A percentile compares a stretch with the other conserved stretches of the same genome.
phyloP scores from a whole-genome alignment of 805 yeast genomes.

The Starmerella scarabaei region DNA sequence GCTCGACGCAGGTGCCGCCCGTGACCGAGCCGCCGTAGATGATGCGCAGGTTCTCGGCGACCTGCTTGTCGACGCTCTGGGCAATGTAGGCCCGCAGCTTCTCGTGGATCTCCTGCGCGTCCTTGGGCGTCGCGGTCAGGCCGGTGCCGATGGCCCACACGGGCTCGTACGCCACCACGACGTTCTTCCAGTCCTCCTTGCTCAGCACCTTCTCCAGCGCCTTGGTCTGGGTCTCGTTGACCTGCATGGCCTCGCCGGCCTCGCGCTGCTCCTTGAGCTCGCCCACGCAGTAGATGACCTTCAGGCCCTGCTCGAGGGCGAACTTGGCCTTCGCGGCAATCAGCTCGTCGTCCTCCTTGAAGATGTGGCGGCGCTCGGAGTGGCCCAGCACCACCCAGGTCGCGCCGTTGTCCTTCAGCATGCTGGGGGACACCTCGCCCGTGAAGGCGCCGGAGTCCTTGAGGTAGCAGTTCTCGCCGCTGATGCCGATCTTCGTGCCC shows the following conservation, averaged over 20 bases:
- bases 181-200: conserved; percentile 67
- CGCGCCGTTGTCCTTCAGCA: conserved; percentile 82
- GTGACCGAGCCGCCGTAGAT: conserved; percentile 98
- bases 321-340: conserved; percentile 89
- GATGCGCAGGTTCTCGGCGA: conserved; percentile 73
- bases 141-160: conserved; percentile 99
- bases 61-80: conserved; percentile 60
- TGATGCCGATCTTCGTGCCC: conserved; percentile 54
- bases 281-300: conserved; percentile 93
- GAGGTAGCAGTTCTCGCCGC: conserved; percentile 83
- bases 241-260: conserved; percentile 71
- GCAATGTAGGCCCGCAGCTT: conserved; percentile 74
- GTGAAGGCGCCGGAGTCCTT: conserved; percentile 95
- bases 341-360: conserved; percentile 80
- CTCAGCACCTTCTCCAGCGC: conserved; percentile 69
- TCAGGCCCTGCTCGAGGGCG: conserved; percentile 78
- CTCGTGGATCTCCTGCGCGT: conserved; percentile 91
- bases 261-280: conserved; percentile 94
- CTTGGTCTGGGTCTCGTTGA: conserved; percentile 75
- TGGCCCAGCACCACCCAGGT: conserved; percentile 95
- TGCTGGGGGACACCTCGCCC: conserved; percentile 85
- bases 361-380: conserved; percentile 94
- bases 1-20: conserved; percentile 80
- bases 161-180: conserved; percentile 97
- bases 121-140: conserved; percentile 95